Evolutionary conservation across 805 yeast species (phyloP), one percentile per base, ranked within the genome.

Genomic region (Metschnikowia vanudenii): DNA sequence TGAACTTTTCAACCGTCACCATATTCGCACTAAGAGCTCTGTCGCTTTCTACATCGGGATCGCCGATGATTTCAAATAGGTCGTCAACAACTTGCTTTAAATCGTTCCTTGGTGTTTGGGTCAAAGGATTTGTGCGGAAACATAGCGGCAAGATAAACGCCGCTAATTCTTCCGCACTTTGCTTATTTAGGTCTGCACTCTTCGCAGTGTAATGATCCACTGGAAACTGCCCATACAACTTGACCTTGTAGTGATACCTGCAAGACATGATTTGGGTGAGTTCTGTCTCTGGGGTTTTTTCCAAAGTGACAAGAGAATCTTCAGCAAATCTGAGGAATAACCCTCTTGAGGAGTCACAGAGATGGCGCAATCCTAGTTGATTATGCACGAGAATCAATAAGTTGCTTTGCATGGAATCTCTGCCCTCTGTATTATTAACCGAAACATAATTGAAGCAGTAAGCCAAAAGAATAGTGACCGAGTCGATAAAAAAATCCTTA

Each of bases 181-280:
- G 45, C 30, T 50, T 46, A 32, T 70, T 68, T 43, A 72, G 54
- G 13, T 56, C 57, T 2, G 60, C 63, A 13, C 54, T 53, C 26
- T 51, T 46, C n/a, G 63, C 64, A 33, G 74, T 62, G 33, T 62
- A 73, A 58, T 92, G 98, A 50, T 88, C 85, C 34, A 71, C 76
- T 0, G 94, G 88, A 2, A 72, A 71, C 50, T 80, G 81, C 14
- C 73, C 71, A 12, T 84, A 88, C 10, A 80, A 71, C 1, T 82
- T 69, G 3, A 90, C 68, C 2, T 71, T 65, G 41, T 88, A 74
- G 37, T 89, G 95, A 56, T 84, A 89, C 9, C 86, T 75, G 61
- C 99, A 94, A 51, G 81, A 74, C 18, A 94, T 65, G 29, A 88
- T 74, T 58, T 92, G 98, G 8, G 88, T 75, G 39, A 92, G 62